Conservation (phyloP, 2,329 filamentous ascomycete genomes). For the Aureobasidium vineae region DNA sequence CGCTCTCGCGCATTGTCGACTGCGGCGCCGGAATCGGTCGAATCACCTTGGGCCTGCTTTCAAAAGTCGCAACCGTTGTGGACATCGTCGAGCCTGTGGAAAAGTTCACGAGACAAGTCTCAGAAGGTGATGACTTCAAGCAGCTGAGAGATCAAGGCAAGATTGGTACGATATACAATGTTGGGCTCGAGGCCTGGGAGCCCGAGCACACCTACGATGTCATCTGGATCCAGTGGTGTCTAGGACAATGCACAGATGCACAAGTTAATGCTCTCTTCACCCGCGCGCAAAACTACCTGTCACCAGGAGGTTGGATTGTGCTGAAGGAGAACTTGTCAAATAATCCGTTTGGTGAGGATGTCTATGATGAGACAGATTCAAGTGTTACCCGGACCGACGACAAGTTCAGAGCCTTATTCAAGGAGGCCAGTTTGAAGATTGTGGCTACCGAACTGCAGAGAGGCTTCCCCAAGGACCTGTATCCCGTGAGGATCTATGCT, state of each 20-base stretch:
- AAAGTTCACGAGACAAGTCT: conserved; percentile 70
- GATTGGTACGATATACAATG: conserved; percentile 65
- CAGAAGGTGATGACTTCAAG: conserved; percentile 37
- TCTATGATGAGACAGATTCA: conserved; percentile 73
- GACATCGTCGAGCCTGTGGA: conserved; percentile 83
- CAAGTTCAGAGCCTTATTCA: conserved; percentile 70
- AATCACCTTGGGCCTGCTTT: conserved; percentile 74
- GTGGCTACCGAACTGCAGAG: conserved; percentile 69
- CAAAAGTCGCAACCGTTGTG: conserved; percentile 65
- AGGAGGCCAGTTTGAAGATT: conserved; percentile 65
- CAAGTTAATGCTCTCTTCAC: conserved; percentile 67
- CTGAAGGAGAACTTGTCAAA: conserved; percentile 78
- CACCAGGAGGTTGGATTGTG: conserved; percentile 58
- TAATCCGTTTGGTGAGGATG: conserved; percentile 55
- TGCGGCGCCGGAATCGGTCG: conserved; percentile 74
- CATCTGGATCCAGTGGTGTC: conserved; percentile 89
- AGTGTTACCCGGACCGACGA: conserved; percentile 73
- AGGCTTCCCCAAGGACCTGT: conserved; percentile 67
- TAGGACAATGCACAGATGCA: conserved; percentile 74
- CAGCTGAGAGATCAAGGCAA: conserved; percentile 45
- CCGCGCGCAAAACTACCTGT: conserved; percentile 48
- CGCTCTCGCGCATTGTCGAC: conserved; percentile 52
- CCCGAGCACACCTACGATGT: conserved; percentile 63
- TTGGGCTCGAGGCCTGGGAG: conserved; percentile 73
- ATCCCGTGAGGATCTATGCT: conserved; percentile 76